These are phyloP conservation scores for Fusarium solani-melongenae DNA, from an alignment of 2,329 filamentous ascomycete species.

Conservation along the genomic window DNA sequence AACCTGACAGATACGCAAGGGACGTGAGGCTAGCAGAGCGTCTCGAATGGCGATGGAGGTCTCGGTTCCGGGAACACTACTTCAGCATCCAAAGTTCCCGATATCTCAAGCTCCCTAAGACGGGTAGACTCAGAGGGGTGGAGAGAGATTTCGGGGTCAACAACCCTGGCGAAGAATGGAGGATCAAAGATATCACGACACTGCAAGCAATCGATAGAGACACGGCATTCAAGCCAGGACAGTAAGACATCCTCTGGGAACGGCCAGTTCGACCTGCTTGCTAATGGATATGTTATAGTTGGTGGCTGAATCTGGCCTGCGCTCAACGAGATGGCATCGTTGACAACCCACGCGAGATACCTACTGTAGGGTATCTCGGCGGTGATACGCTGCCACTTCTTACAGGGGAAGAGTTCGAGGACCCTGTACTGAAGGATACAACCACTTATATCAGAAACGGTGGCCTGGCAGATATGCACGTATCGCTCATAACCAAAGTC, in stretches of 20 bases:
- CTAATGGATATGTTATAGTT: conserved; percentile 53
- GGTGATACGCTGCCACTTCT: conserved; percentile 62
- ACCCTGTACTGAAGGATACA: conserved; percentile 38
- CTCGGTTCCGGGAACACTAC: conserved; percentile 57
- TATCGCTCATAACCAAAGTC: conserved; percentile 60
- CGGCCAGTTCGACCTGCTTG: not conserved
- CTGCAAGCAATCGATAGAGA: conserved; percentile 56
- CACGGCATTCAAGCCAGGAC: conserved; percentile 57
- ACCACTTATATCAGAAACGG: conserved; percentile 60
- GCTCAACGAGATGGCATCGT: conserved; percentile 67
- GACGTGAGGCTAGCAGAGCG: conserved; percentile 51
- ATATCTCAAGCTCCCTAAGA: conserved; percentile 48
- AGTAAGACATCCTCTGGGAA: conserved; percentile 51
- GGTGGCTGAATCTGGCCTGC: conserved; percentile 68
- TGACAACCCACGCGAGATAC: conserved; percentile 54
- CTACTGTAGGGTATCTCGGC: conserved; percentile 59
- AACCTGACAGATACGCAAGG: conserved; percentile 46
- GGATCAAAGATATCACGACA: conserved; percentile 46
- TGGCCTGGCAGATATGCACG: conserved; percentile 57
- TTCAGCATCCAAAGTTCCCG: conserved; percentile 59
- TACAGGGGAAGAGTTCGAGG: conserved; percentile 61
- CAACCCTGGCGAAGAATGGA: conserved; percentile 51
- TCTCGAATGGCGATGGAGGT: conserved; percentile 56
- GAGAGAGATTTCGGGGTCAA: conserved; percentile 49
- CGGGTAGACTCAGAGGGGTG: conserved; percentile 55